Base-by-base conservation (phyloP, 495 filamentous ascomycete species). In the Aspergillus carlsbadensis region DNA sequence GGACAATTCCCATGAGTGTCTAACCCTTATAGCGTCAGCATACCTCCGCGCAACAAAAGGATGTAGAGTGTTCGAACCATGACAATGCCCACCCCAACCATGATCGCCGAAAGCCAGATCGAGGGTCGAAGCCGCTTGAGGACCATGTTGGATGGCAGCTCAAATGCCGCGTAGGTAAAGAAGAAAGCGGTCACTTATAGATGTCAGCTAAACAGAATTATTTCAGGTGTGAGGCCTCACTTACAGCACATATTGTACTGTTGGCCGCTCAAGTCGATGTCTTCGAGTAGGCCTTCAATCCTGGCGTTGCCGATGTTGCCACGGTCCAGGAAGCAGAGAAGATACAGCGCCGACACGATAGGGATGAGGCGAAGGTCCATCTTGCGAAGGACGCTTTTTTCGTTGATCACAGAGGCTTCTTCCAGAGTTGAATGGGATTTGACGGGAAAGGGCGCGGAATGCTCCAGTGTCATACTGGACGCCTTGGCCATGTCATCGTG, bases 1-100 rank as follows among this genome's bases (percentile, higher is more conserved):
- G 72, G 7, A 89, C 82, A 40, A 91, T 77, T 2, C 89, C 88
- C 85, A 88, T 89, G 13, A 88, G 70, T 0, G 87, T 87, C 81
- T 86, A 81, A 3, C 6, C 10, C 6, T 22, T 4, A 10, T 24
- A n/a, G 3, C 4, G 26, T 29, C 8, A 29, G 8, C 26, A 8
- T 29, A 29, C 3, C 8, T n/a, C n/a, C n/a, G n/a, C 26, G 8
- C 26, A 29, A 29, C 8, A 3, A 29, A 29, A 8, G 4, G 8
- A 29, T 29, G 26, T 29, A 29, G 8, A 29, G 26, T 4, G 26
- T 3, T 8, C 26, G 3, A 29, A 69, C 69, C 68, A 71, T 70
- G 5, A 84, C 80, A 40, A 70, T 66, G 2, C 83, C 83, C 83
- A 83, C 85, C 0, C 76, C 71, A 1, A 89, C 67, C 79, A 87